Base-by-base conservation (phyloP, 441 rosid species). In the Eruca vesicaria region DNA sequence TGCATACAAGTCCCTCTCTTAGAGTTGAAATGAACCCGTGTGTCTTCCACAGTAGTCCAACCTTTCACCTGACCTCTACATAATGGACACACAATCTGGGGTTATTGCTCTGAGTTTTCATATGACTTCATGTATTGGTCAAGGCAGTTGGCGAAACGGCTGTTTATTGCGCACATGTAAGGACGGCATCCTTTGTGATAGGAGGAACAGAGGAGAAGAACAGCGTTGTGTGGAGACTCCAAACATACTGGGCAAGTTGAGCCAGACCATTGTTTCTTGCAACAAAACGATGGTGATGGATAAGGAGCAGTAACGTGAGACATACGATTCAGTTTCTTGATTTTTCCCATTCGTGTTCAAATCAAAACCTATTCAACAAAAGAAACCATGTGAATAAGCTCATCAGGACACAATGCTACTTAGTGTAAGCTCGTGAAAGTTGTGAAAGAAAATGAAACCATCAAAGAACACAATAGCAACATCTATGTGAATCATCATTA, bases 1-100 rank as follows among this genome's bases (percentile, higher is more conserved):
- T 89, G 87, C 91, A 87, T 85, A 82, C 94, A 86, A 62, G 81
- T 50, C 69, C 90, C 82, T 66, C 82, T 86, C 79, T 86, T 87
- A 53, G 81, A 66, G 73, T 87, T 87, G 23, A 86, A 78, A 79
- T 86, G 83, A 21, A 72, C 72, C 60, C 92, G 78, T 3, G 90
- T 89, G 19, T 74, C 80, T 80, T 89, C 85, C 61, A 89, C 90
- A n/a, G 87, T 87, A 9, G 91, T 89, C 86, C 88, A 89, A 57
- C 91, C 94, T 80, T 87, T 87, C 77, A 89, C 91, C 69, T 86
- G 89, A 60, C 94, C 91, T 36, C 91, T 84, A 52, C 91, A 89
- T 0, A 89, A 79, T 0, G 89, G 91, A 76, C 91, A 89, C 52
- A 86, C 32, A 68, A 89, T 89, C 85, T 85, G 84, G 4, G 87